phyloP scores from a whole-genome alignment of 2,329 filamentous ascomycete genomes.

The Dactylonectria estremocensis region DNA sequence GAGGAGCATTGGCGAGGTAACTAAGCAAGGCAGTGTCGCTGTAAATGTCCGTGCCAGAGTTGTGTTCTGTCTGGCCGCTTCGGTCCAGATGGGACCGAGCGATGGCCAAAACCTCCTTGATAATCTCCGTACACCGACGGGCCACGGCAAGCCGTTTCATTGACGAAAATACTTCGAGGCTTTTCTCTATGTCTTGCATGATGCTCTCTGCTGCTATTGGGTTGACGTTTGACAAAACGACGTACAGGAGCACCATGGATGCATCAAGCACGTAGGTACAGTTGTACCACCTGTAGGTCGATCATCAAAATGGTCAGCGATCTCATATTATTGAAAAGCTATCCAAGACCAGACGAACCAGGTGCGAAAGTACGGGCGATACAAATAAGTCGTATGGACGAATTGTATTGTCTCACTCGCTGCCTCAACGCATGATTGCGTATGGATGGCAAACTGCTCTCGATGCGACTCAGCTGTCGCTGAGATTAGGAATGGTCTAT shows the following conservation, averaged over 20 bases:
- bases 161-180: constrained; percentile 26
- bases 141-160: constrained; percentile 27
- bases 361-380: constrained; percentile 30
- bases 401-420: constrained; percentile 29
- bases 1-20: constrained; percentile 15
- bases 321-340: neutral
- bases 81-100: constrained; percentile 17
- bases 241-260: constrained; percentile 30
- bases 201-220: constrained; percentile 1
- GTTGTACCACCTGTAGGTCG: constrained; percentile 25
- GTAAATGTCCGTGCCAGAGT: constrained; percentile 2
- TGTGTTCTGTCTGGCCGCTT: neutral
- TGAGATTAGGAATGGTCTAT: constrained; percentile 26
- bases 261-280: constrained; percentile 30
- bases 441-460: constrained; percentile 5
- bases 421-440: constrained; percentile 24
- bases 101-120: constrained; percentile 19
- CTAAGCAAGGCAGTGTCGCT: constrained; percentile 14
- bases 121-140: constrained; percentile 25
- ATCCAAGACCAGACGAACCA: constrained; percentile 6
- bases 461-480: constrained; percentile 7
- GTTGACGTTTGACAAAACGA: constrained; percentile 20
- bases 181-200: constrained; percentile 28
- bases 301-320: neutral
- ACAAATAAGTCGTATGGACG: constrained; percentile 23